These are phyloP conservation scores for Tolypocladium inflatum DNA, from an alignment of 2,329 filamentous ascomycete genomes.

Conservation along the genomic window DNA sequence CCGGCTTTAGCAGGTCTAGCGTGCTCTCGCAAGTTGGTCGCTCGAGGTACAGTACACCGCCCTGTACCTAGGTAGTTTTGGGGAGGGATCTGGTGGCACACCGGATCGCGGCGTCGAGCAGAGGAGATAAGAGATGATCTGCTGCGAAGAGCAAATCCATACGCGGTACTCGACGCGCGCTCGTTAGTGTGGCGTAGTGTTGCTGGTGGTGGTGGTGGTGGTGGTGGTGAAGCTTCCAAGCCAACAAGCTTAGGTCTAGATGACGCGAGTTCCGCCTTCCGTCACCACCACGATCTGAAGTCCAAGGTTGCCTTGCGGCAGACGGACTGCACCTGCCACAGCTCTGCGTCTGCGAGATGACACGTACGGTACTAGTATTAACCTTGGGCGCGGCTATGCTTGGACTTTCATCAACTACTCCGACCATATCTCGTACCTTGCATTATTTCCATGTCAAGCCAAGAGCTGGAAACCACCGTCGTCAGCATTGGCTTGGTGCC, in stretches of 20 bases:
- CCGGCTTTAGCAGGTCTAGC: neutral
- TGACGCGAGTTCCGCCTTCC: neutral
- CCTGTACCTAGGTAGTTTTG: neutral
- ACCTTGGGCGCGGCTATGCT: neutral
- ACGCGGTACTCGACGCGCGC: neutral
- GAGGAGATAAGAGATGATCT: neutral
- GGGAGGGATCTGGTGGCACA: neutral
- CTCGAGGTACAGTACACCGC: neutral
- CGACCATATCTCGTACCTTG: neutral
- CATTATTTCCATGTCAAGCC: neutral
- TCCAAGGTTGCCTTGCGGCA: neutral
- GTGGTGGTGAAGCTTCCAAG: neutral
- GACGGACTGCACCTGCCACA: neutral
- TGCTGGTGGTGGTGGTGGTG: neutral
- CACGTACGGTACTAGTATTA: neutral
- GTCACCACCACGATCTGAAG: neutral
- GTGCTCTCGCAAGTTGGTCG: neutral
- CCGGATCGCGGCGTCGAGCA: neutral
- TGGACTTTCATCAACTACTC: neutral
- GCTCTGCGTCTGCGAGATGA: neutral
- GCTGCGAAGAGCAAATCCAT: neutral
- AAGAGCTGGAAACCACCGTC: neutral
- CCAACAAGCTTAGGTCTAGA: neutral
- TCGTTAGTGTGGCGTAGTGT: neutral
- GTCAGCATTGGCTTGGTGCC: neutral